Evolutionary conservation across 2,329 filamentous ascomycete species (phyloP), one percentile per base, ranked within the genome.

Genomic region (Chalaropsis thielavioides): DNA sequence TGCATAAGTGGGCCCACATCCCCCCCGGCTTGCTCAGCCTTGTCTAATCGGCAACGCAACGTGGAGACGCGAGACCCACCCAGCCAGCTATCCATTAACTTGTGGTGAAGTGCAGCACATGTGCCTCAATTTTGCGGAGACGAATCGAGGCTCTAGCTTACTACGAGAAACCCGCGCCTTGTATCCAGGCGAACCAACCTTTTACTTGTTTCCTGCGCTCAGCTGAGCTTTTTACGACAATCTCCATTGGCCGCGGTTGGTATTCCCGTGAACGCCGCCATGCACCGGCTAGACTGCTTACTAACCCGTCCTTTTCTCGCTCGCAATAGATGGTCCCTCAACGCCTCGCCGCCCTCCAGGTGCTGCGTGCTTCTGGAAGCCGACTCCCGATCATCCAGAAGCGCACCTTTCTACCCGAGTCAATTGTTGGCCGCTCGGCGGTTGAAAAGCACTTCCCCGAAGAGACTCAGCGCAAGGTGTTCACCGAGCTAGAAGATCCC

Each of bases 401-500:
- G 70, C 81, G 84, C 75, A 76, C 76, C 67, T 84, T 82, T 71
- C 71, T 84, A 51, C 81, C 81, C n/a, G 72, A 75, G 17, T 75
- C 77, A 15, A 74, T 80, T 68, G 78, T 76, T 69, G 75, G 79
- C n/a, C 74, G 72, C 67, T 75, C 76, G 68, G 70, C 77, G 63
- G 69, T 80, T 62, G 80, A 84, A 6, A 75, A 80, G 70, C 81
- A 81, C 69, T 84, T 77, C 69, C 78, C 80, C 67, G 77, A 79
- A 59, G 54, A 58, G 27, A 58, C 54, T 5, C 27, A 58, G 17
- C 75, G 76, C 13, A 76, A 78, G 49, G 69, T 64, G 2, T 71
- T 83, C 64, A 79, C 77, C 67, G 83, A 87, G 38, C 79, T 81
- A 63, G 81, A 87, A 72, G 85, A 88, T 70, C 87, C 87, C 24